Evolutionary conservation across 2,329 filamentous ascomycete species (phyloP), one percentile per base, ranked within the genome.

Genomic region (Cryphonectria nitschkei): DNA sequence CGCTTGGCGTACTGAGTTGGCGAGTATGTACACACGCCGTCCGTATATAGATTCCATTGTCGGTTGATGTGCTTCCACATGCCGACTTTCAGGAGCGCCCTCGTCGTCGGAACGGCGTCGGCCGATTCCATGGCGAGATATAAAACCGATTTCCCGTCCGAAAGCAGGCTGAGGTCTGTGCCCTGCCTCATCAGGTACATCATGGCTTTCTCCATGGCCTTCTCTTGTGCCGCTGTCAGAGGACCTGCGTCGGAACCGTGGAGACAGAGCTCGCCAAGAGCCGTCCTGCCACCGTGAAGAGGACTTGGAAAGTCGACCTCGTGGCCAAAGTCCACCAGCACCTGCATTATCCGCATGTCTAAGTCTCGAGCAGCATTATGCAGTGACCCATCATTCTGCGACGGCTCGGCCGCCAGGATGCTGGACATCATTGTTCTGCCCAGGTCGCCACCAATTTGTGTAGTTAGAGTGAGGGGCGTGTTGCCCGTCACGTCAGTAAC

Each of bases 1-100:
- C 84, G 85, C 50, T 78, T 75, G 29, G 90, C 83, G 76, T 92
- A 92, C 81, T 89, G 90, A 3, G 89, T 88, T 0, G 90, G 87
- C 0, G 90, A 92, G 78, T 90, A 92, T 1, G 85, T 88, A 74
- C 84, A 84, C 6, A 81, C 82, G 34, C 85, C 84, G 58, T 86
- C 81, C 1, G 79, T 85, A 78, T 84, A 89, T 72, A 84, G 80
- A 74, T 90, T 89, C 75, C 84, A 88, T 0, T 86, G 81, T 72
- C 88, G 85, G 79, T 92, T 92, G 75, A 92, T 80, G 43, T 86
- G 81, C 76, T 89, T 89, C 89, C 89, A 92, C 80, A 91, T 84
- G 60, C 87, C 88, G 0, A 86, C 87, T 75, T 89, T 89, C 9
- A 92, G 81, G 1, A 92, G 83, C 0, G 86, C 84, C 58, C 85